Evolutionary conservation across 208 protist genomes (phyloP).

Genomic region (Wallacemonas collosoma): DNA sequence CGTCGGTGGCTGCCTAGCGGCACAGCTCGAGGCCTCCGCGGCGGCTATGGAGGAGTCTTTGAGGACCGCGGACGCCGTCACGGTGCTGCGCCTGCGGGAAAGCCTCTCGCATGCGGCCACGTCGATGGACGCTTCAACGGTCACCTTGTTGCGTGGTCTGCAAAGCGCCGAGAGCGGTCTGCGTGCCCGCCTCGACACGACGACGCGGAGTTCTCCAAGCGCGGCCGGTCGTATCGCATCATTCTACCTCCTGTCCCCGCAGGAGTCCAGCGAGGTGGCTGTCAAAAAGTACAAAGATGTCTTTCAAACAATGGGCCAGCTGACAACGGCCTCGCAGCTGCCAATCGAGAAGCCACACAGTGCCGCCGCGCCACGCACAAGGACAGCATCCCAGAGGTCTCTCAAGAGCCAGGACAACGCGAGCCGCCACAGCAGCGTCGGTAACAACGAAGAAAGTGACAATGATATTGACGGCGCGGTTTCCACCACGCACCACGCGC

Average conservation of each 20-base stretch:
- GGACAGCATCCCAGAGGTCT: no score
- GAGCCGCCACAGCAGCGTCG: neutral
- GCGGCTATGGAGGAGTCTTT: slow-evolving; percentile 17
- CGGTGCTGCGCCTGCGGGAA: slow-evolving; percentile 16
- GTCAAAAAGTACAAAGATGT: slow-evolving; percentile 29
- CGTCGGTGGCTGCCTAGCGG: neutral
- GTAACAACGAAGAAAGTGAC: neutral
- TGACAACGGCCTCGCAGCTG: slow-evolving; percentile 20
- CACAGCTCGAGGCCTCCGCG: slow-evolving; percentile 16
- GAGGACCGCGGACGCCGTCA: slow-evolving; percentile 7
- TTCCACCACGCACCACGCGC: neutral
- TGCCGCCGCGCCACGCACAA: no score
- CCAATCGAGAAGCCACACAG: neutral
- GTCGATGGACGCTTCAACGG: slow-evolving; percentile 22
- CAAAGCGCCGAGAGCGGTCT: slow-evolving; percentile 9
- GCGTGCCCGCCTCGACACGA: slow-evolving; percentile 16
- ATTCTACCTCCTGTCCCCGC: slow-evolving; percentile 34
- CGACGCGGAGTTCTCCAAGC: neutral
- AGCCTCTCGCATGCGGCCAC: slow-evolving; percentile 12
- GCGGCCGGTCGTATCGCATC: slow-evolving; percentile 26
- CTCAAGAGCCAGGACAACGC: neutral
- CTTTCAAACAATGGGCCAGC: slow-evolving; percentile 29
- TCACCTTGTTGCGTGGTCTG: neutral
- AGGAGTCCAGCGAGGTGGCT: slow-evolving; percentile 24
- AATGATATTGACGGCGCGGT: neutral